phyloP scores from a whole-genome alignment of 148 eudicot species.

The Arbutus unedo region DNA sequence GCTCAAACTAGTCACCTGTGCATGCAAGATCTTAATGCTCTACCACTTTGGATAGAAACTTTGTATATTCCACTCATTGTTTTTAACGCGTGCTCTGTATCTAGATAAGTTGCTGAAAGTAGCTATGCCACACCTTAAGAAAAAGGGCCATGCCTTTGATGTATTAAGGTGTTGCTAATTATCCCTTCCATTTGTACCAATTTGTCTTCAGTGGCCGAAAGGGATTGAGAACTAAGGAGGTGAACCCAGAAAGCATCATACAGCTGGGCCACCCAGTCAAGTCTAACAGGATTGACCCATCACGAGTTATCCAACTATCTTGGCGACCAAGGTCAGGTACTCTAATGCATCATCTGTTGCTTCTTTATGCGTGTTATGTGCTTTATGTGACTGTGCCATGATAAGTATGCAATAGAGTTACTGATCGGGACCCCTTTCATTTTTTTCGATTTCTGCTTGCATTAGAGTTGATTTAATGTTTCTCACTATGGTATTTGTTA shows the following conservation, averaged over 20 bases:
- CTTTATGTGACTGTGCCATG: neutral
- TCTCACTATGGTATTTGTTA: constrained; percentile 2
- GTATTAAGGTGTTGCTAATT: constrained; percentile 8
- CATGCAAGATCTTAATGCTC: neutral
- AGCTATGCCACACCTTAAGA: neutral
- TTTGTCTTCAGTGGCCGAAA: constrained; percentile 49
- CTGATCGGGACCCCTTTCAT: neutral
- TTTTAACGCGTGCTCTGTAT: neutral
- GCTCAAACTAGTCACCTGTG: neutral
- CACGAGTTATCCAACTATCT: constrained; percentile 64
- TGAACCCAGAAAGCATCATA: constrained; percentile 25
- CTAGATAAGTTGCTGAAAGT: neutral
- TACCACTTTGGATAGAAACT: neutral
- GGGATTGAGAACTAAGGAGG: constrained; percentile 52
- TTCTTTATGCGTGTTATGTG: neutral
- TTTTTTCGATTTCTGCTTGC: neutral
- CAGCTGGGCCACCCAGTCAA: constrained; percentile 27
- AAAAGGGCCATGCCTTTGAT: neutral
- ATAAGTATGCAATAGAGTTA: neutral
- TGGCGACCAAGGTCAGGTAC: constrained; percentile 98
- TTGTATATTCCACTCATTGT: neutral
- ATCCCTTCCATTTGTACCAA: neutral
- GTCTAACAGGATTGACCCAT: constrained; percentile 53
- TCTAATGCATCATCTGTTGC: constrained; percentile 23
- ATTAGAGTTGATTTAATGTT: neutral